Conservation (phyloP, 2,329 filamentous ascomycete genomes). For the Emericellopsis atlantica region DNA sequence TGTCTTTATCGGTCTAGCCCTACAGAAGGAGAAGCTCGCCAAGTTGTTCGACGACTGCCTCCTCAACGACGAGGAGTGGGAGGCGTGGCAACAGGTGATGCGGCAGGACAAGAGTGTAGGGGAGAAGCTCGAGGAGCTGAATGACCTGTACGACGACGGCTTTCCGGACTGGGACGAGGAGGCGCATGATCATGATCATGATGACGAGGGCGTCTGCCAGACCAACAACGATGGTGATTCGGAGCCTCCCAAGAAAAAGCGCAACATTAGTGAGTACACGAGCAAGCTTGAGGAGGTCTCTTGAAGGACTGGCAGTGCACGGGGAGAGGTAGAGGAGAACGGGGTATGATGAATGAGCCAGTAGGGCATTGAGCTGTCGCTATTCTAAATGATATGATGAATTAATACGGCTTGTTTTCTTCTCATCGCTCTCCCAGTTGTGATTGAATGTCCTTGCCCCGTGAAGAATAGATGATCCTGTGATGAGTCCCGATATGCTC, state of each 20-base stretch:
- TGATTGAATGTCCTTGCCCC: no score
- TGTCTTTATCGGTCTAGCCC: constrained; percentile 59
- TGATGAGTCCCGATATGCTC: no score
- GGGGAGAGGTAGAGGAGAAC: no score
- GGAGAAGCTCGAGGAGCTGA: constrained; percentile 30
- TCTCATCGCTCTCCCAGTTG: no score
- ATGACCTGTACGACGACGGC: constrained; percentile 43
- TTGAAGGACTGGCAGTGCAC: no score
- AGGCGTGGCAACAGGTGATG: constrained; percentile 40
- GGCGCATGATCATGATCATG: constrained; percentile 15
- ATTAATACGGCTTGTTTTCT: no score
- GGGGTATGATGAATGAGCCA: no score
- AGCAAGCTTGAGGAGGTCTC: not conserved
- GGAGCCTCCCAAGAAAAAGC: not conserved
- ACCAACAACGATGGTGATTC: not conserved
- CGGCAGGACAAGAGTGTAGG: constrained; percentile 20
- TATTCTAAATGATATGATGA: no score
- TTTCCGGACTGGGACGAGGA: constrained; percentile 41
- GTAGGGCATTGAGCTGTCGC: no score
- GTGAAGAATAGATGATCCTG: no score
- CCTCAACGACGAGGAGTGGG: constrained; percentile 45
- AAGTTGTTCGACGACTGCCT: constrained; percentile 46
- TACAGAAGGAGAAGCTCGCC: constrained; percentile 39
- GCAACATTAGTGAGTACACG: not conserved
- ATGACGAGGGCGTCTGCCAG: not conserved